Conservation (phyloP, 2,329 filamentous ascomycete species). For the Nigrograna mackinnonii region DNA sequence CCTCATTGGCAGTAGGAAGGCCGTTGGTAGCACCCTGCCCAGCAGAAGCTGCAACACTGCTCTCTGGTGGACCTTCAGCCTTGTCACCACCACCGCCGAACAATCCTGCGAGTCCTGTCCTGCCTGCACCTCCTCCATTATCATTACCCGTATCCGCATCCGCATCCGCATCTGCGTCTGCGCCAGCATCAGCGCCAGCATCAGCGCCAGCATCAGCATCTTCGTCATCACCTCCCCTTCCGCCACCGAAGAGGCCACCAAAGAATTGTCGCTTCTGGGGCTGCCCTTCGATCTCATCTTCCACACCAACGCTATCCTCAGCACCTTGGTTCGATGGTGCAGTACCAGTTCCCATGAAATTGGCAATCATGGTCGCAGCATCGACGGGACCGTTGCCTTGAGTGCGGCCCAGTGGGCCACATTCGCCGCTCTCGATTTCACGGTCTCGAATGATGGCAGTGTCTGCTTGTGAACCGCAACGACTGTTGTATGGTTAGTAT, state of each 20-base stretch:
- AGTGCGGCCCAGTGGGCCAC: constrained; percentile 65
- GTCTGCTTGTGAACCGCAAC: constrained; percentile 68
- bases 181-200: constrained; percentile 24
- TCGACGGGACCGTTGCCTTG: constrained; percentile 64
- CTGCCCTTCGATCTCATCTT: constrained; percentile 29
- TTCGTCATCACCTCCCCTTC: constrained; percentile 17
- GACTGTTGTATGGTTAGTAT: constrained; percentile 19
- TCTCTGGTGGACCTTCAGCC: constrained; percentile 52
- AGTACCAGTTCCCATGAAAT: constrained; percentile 57
- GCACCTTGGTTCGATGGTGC: constrained; percentile 35
- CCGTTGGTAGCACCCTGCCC: constrained; percentile 59
- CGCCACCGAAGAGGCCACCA: constrained; percentile 32
- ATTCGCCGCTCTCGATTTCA: constrained; percentile 59
- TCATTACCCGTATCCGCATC: neutral
- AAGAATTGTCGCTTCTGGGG: constrained; percentile 36
- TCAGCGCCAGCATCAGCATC: constrained; percentile 3
- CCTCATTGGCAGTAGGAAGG: constrained; percentile 63
- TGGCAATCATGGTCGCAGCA: constrained; percentile 60
- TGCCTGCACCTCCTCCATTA: constrained; percentile 23
- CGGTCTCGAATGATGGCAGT: constrained; percentile 68
- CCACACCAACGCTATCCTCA: constrained; percentile 31
- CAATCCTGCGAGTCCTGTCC: constrained; percentile 32
- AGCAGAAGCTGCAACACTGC: constrained; percentile 56
- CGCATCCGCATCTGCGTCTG: constrained; percentile 2
- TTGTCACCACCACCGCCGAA: constrained; percentile 51